phyloP scores from a whole-genome alignment of 345 rosid species.

The Raphanus raphanistrum region DNA sequence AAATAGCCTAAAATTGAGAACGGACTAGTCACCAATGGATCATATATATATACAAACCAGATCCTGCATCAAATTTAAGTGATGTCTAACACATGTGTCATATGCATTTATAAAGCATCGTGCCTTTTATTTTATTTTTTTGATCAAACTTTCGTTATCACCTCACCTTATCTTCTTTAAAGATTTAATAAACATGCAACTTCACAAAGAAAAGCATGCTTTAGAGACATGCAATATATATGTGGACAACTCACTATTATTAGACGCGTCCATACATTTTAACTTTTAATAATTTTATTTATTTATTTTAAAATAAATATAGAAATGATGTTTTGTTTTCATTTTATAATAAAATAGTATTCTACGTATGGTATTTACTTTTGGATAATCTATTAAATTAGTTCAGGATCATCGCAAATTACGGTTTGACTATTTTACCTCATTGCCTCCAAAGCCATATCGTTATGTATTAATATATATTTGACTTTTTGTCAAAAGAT shows the following conservation, averaged over 20 bases:
- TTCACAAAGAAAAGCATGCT: conserved; percentile 1
- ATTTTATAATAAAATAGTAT: background rate
- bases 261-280: background rate
- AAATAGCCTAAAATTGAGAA: conserved; percentile 1
- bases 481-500: background rate
- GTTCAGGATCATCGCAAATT: background rate
- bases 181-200: conserved; percentile 16
- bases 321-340: background rate
- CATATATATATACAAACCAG: background rate
- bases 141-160: conserved; percentile 2
- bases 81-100: background rate
- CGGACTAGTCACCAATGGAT: background rate
- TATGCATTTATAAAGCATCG: conserved; percentile 1
- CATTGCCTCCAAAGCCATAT: background rate
- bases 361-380: background rate
- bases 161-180: conserved; percentile 7
- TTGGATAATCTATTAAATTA: no score
- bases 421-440: background rate
- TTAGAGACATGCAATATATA: background rate
- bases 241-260: background rate
- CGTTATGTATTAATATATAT: background rate
- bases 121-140: background rate
- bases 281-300: background rate
- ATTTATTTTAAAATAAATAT: background rate
- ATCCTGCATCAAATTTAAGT: background rate